Evolutionary conservation across 257 asterid species (phyloP), one percentile per base, ranked within the genome.

Genomic region (Penstemon newberryi): DNA sequence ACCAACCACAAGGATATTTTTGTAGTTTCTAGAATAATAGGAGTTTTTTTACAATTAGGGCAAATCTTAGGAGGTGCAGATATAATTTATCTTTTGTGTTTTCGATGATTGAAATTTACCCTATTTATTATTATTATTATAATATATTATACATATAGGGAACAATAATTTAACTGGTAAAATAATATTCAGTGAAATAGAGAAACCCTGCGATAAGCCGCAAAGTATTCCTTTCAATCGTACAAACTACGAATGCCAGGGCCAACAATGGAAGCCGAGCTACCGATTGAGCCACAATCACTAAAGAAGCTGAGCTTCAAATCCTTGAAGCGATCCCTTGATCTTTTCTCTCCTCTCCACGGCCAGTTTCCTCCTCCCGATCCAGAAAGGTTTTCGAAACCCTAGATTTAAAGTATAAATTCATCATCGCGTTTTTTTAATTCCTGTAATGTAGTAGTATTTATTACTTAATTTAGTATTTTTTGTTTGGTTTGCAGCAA

Each of bases 221-320:
- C 33, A 25, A 25, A 25, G 33, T 25, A 25, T 25, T 46, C 51
- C 3, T 46, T 46, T 6, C 11, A 8, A 46, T 49, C 53, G 5
- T 13, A 8, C 13, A 49, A 49, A 49, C n/a, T 65, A 42, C 71
- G 73, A 63, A 78, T 81, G 85, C 75, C 92, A 7, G 90, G 85
- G 52, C 54, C 85, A 37, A 65, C 87, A 59, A 85, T 85, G 96
- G 96, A 83, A 11, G 12, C 84, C 52, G 97, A 87, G 75, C 66
- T 85, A 11, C 81, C 96, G 4, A 88, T 94, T 25, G 99, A 94
- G 80, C 99, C 99, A 11, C 99, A 94, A 61, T 94, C 97, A 10
- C 63, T 91, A 45, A 94, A 89, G 91, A 94, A 89, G 78, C 89
- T 94, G 12, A 85, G 90, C 74, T 89, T 82, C 82, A 94, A 91